Base-by-base conservation (phyloP, 192 early-diverging fungal genomes). In the Lunasporangiospora selenospora region DNA sequence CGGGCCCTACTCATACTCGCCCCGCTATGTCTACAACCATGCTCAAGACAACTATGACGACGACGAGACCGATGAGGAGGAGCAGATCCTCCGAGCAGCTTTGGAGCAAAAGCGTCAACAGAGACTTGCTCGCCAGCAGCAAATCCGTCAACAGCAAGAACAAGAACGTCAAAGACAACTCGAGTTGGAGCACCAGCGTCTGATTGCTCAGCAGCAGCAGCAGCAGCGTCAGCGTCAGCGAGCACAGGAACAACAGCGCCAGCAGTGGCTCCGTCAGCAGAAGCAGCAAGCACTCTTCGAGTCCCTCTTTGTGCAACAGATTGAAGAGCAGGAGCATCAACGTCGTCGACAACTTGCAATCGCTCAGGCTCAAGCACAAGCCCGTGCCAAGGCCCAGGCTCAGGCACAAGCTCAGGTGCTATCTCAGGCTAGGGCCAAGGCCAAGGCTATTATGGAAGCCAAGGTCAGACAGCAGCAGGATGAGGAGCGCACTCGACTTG, bases 61-160 rank as follows among this genome's bases (percentile, higher is more conserved):
- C n/a, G n/a, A n/a, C n/a, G n/a, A n/a, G 3, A 33, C 40, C n/a
- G 62, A 65, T 30, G 67, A 73, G 30, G 67, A 73, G 41, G 67
- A 73, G 23, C 58, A 62, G 16, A 53, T 73, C 48, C 54, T 73
- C 12, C 38, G 60, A 9, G 67, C 67, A 15, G 67, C 67, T 3
- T 60, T 73, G 38, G 67, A 73, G 23, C 67, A 60, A 32, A 73
- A 73, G 16, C 67, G 59, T 19, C 67, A 73, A 27, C 67, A 73
- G 18, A 73, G 62, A 32, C 39, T 49, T 3, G 67, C 49, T 23
- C 67, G 60, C 31, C 67, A 73, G 23, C 59, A 70, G 39, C 50
- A 70, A 18, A 45, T 49, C 21, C 63, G 37, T n/a, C 62, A 65
- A 19, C 53, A 55, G 44, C 33, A 44, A 15, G 44, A 65, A 30